Conservation (phyloP, 1,139 yeast genomes). For the Sugiyamaella castrensis region DNA sequence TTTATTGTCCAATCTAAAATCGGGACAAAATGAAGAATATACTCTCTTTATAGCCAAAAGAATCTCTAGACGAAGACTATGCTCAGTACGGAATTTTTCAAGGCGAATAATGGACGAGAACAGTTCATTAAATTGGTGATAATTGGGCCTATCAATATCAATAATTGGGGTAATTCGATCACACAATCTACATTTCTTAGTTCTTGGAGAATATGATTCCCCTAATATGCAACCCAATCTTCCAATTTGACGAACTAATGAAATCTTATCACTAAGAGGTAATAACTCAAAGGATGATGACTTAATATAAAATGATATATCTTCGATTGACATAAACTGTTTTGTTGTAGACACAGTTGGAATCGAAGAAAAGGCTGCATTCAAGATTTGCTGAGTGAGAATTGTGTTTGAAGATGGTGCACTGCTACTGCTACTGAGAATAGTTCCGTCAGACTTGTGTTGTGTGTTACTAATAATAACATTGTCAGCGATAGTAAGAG, state of each 20-base stretch:
- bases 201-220: slow-evolving; percentile 7
- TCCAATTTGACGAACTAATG: slow-evolving; percentile 12
- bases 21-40: slow-evolving; percentile 22
- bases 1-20: slow-evolving; percentile 19
- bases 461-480: too few species aligned
- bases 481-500: too few species aligned
- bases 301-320: slow-evolving; percentile 2
- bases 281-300: slow-evolving; percentile 6
- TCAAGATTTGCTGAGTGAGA: too few species aligned
- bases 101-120: slow-evolving; percentile 17
- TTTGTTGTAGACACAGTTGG: too few species aligned
- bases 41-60: slow-evolving; percentile 22
- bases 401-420: too few species aligned
- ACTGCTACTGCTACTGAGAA: too few species aligned
- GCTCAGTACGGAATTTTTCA: slow-evolving; percentile 19
- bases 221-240: slow-evolving; percentile 14
- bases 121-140: slow-evolving; percentile 6
- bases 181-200: slow-evolving; percentile 10
- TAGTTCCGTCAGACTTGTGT: too few species aligned
- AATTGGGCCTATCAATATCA: slow-evolving; percentile 1
- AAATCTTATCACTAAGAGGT: slow-evolving; percentile 7
- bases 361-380: too few species aligned
- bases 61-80: slow-evolving; percentile 21
- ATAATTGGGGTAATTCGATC: slow-evolving; percentile 6
- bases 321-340: not conserved